Evolutionary conservation across 352 stramenopile species (phyloP).

Genomic region (Aphanomyces stellatus): DNA sequence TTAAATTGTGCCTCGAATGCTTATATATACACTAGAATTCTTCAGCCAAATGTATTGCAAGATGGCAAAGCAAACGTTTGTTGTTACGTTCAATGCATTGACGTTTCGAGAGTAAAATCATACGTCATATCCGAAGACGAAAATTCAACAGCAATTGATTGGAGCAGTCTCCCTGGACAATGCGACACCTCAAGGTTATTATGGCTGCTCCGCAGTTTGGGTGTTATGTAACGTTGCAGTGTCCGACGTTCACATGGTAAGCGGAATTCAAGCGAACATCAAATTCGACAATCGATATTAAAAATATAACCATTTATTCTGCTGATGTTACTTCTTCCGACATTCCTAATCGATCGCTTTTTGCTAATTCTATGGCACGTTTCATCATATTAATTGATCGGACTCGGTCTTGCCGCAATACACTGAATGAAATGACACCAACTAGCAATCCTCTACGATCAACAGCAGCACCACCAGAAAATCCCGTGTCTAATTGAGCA

Average conservation of each 20-base stretch:
- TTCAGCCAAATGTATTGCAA: conserved; percentile 58
- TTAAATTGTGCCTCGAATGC: neutral
- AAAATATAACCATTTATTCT: no score
- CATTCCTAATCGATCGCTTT: conserved; percentile 33
- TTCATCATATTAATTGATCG: conserved; percentile 87
- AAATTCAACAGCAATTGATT: conserved; percentile 52
- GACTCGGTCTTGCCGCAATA: conserved; percentile 77
- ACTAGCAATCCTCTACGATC: conserved; percentile 82
- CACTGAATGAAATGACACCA: conserved; percentile 78
- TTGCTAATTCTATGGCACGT: conserved; percentile 71
- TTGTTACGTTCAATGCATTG: conserved; percentile 63
- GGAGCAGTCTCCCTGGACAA: conserved; percentile 64
- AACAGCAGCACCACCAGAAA: conserved; percentile 73
- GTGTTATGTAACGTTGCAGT: no score
- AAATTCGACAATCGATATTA: no score
- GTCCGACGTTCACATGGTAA: no score
- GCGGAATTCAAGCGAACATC: no score
- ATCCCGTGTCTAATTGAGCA: conserved; percentile 78
- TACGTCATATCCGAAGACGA: conserved; percentile 33
- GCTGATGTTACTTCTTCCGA: no score
- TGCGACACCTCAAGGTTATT: conserved; percentile 60
- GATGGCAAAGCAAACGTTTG: conserved; percentile 51
- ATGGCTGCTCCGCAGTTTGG: conserved; percentile 32
- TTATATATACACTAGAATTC: conserved; percentile 37
- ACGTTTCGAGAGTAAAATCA: conserved; percentile 23